phyloP scores from a whole-genome alignment of 768 basidiomycete species.

The Suillus subalutaceus region DNA sequence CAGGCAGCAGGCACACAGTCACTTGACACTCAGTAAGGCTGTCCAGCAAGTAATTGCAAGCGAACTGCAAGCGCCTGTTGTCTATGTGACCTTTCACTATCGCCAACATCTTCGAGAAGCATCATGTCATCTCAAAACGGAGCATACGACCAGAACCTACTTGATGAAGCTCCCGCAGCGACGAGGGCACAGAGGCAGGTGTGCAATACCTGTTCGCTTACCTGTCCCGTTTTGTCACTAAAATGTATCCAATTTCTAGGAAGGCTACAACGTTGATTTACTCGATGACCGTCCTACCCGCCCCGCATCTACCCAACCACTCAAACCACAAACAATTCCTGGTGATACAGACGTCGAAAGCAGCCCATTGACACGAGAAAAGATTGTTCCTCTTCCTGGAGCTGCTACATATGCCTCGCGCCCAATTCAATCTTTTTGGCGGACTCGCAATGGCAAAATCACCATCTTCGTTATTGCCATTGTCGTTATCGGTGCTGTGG shows the following conservation, averaged over 20 bases:
- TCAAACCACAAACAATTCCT: constrained; percentile 19
- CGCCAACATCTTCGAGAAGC: constrained; percentile 1
- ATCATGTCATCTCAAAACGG: constrained; percentile 27
- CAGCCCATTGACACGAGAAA: constrained; percentile 15
- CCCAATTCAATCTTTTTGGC: constrained; percentile 47
- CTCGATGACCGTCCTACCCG: constrained; percentile 30
- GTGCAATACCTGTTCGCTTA: constrained; percentile 18
- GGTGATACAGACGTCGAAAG: constrained; percentile 15
- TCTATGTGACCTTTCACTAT: constrained; percentile 12
- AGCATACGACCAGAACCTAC: constrained; percentile 42
- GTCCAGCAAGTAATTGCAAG: constrained; percentile 21
- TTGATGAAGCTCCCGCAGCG: constrained; percentile 43
- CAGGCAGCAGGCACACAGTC: constrained; percentile 19
- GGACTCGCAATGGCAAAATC: constrained; percentile 47
- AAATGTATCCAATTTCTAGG: constrained; percentile 33
- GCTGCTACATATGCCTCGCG: not conserved
- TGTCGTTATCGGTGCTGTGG: constrained; percentile 50
- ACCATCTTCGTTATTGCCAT: constrained; percentile 39
- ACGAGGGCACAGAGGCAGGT: constrained; percentile 49
- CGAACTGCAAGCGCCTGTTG: constrained; percentile 23
- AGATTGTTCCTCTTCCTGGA: constrained; percentile 10
- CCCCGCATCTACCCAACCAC: constrained; percentile 22
- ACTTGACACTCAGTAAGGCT: constrained; percentile 18
- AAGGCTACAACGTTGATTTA: constrained; percentile 57
- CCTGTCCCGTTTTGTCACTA: not conserved